These are phyloP conservation scores for Haplosporangium sp. DNA, from an alignment of 371 early-diverging fungal genomes.

Conservation along the genomic window DNA sequence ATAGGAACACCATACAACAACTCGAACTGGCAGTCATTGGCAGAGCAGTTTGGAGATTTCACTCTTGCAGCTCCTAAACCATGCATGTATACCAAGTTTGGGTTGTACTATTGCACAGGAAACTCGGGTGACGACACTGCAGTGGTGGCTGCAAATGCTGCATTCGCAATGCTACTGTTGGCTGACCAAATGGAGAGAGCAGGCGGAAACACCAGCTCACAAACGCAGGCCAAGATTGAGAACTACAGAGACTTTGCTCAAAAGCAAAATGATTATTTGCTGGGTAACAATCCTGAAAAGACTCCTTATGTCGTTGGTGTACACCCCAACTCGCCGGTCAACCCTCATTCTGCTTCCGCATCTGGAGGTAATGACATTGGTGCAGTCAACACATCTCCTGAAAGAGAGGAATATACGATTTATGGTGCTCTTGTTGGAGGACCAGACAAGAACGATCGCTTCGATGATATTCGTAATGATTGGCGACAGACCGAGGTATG, in stretches of 20 bases:
- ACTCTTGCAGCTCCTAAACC: slow-evolving; percentile 33
- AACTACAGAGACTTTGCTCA: slow-evolving; percentile 62
- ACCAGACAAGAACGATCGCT: slow-evolving; percentile 66
- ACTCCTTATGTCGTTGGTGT: slow-evolving; percentile 75
- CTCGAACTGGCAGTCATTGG: slow-evolving; percentile 37
- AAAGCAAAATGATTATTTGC: slow-evolving; percentile 65
- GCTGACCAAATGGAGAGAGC: slow-evolving; percentile 23
- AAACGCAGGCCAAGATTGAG: slow-evolving; percentile 27
- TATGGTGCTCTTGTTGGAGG: slow-evolving; percentile 76
- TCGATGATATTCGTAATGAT: slow-evolving; percentile 63
- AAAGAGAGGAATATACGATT: slow-evolving; percentile 54
- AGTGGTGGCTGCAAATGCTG: slow-evolving; percentile 60
- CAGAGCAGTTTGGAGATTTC: slow-evolving; percentile 55
- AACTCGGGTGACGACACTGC: slow-evolving; percentile 63
- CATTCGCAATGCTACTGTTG: slow-evolving; percentile 37
- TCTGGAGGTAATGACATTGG: slow-evolving; percentile 65
- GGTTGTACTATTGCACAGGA: slow-evolving; percentile 67
- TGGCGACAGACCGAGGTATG: slow-evolving; percentile 62
- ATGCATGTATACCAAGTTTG: slow-evolving; percentile 64
- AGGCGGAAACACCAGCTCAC: neutral
- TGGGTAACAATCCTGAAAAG: slow-evolving; percentile 69
- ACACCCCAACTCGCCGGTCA: slow-evolving; percentile 69
- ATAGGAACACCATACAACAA: slow-evolving; percentile 16
- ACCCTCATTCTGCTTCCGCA: slow-evolving; percentile 75
- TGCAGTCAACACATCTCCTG: slow-evolving; percentile 59